Base-by-base conservation (phyloP, 768 basidiomycete genomes). In the Tylopilus subfusipes region DNA sequence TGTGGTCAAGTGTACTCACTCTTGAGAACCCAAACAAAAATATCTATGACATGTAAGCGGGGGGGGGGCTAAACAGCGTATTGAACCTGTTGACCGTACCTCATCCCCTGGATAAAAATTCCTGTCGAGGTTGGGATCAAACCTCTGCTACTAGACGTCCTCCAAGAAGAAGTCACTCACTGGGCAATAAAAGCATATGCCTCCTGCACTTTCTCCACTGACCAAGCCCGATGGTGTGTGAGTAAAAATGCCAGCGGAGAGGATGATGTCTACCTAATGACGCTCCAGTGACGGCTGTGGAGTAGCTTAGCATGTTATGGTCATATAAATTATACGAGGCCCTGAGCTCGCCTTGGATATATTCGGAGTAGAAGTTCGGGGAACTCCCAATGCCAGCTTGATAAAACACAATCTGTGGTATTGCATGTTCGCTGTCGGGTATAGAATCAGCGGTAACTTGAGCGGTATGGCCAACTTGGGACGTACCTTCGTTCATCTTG, bases 181-280 rank as follows among this genome's bases (percentile, higher is more conserved):
- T 90, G 85, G 21, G 88, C 81, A 60, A 90, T 84, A 63, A 90
- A 90, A n/a, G 80, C 84, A 70, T 88, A 88, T 31, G 83, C 87
- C 58, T 89, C 86, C 69, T 89, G 83, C 3, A 90, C 84, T 63
- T 90, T 88, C 53, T 84, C 83, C 38, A 72, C 86, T 88, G 59
- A 14, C 45, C 25, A 25, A 12, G 61, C 16, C 38, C 29, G 21
- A 19, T 13, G 22, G n/a, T 27, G 29, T 27, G n/a, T 49, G 29
- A 61, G 58, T 22, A 39, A 39, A 21, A 19, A 54, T 47, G 19
- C 43, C 19, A 38, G 33, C 16, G 3, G 13, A 39, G 36, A 34
- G 7, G 21, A 29, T 1, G 30, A 29, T 31, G 40, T 65, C 33
- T 40, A 85, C 87, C 84, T 58, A 90, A 69, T 38, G 80, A 77